Percentiles rank a stretch among this genome's conserved stretches.
Conservation (phyloP, 2,329 filamentous ascomycete genomes). For the Paecilomyces variotii region DNA sequence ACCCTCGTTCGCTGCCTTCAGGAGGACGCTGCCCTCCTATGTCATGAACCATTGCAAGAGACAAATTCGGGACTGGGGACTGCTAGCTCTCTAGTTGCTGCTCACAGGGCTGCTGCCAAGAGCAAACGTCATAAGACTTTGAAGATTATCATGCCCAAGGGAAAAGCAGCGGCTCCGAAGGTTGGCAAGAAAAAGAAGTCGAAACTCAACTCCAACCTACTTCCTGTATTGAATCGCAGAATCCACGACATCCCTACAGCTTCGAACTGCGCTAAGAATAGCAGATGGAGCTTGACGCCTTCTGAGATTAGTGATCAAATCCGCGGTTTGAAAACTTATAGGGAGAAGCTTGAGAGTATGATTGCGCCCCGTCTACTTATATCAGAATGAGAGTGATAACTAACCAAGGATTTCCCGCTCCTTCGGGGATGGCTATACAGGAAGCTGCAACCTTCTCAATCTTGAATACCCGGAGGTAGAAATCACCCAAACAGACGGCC, state of each 20-base stretch:
- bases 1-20: constrained; percentile 10
- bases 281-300: constrained; percentile 13
- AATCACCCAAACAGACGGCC: constrained; percentile 6
- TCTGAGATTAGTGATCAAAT: constrained; percentile 9
- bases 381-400: background rate
- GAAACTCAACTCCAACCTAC: constrained; percentile 8
- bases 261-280: constrained; percentile 2
- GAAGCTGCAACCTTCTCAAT: constrained; percentile 15
- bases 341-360: constrained; percentile 14
- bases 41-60: constrained; percentile 2
- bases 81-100: constrained; percentile 1
- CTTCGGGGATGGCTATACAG: constrained; percentile 6
- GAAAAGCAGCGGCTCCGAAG: background rate
- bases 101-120: background rate
- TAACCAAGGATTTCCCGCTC: background rate
- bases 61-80: background rate
- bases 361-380: background rate
- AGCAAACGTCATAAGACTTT: background rate
- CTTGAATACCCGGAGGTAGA: constrained; percentile 14
- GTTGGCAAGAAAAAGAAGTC: background rate
- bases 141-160: background rate
- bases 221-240: constrained; percentile 13
- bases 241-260: constrained; percentile 7
- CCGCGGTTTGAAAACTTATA: constrained; percentile 1
- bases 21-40: background rate